Evolutionary conservation across 2,329 filamentous ascomycete species (phyloP), one percentile per base, ranked within the genome.

Genomic region (Alternaria sp.): DNA sequence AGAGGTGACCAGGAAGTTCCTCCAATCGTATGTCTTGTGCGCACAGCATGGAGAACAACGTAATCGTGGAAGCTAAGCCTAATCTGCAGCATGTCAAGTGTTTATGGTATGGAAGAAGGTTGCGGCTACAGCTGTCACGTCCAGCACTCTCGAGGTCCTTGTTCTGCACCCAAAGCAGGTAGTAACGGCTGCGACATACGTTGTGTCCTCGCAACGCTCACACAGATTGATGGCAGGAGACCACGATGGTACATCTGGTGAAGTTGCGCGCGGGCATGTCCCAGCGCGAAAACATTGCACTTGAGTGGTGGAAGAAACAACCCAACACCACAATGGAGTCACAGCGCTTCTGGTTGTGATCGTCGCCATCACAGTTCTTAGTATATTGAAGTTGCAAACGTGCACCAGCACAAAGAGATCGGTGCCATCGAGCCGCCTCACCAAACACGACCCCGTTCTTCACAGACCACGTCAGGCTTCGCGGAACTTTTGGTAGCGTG

Each of bases 221-320:
- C 6, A n/a, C 18, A 12, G 14, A 23, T n/a, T n/a, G 18, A 23
- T 18, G 15, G 10, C 8, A 15, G 10, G 49, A 41, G 14, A 21
- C 15, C 20, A 37, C 8, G 1, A 23, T 37, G 15, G 28, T 4
- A 53, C 30, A 25, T 12, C n/a, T 12, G 14, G 5, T 15, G 10
- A 23, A 21, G 21, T 50, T 18, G 23, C 9, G 15, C 23, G 12
- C 6, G 25, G 20, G 43, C 23, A 14, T 57, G 8, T 26, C 18
- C 50, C 46, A 15, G 33, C 21, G 43, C 14, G 45, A 47, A 7
- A 50, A 33, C 7, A 41, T 20, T 20, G 33, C 28, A 26, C 14
- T 44, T 45, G 53, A 50, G 28, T 57, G 33, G 53, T 50, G 53
- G 53, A 49, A 49, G 46, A 20, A 61, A 51, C 44, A 33, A 41